phyloP scores from a whole-genome alignment of 2,329 filamentous ascomycete species.

The Trichophyton schoenleinii region DNA sequence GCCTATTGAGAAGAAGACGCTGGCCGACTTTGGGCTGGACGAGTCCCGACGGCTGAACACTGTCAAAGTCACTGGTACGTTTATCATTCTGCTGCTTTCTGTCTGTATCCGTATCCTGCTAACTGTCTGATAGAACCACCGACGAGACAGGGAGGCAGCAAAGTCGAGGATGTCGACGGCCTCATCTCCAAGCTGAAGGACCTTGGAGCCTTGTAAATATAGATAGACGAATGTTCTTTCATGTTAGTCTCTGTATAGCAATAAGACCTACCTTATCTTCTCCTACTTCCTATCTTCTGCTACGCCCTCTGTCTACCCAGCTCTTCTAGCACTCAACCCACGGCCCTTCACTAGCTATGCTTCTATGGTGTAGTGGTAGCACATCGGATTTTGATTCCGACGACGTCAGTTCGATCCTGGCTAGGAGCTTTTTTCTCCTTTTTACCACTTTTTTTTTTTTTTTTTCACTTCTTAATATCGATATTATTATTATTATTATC shows the following conservation, averaged over 20 bases:
- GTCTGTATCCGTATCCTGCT: not conserved
- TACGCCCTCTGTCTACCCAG: too few relatives aligned
- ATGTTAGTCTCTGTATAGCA: not conserved
- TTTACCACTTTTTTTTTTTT: not conserved
- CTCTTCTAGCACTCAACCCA: not conserved
- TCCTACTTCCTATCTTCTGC: not conserved
- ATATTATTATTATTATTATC: too few relatives aligned
- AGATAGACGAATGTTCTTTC: not conserved
- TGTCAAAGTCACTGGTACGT: conserved; percentile 65
- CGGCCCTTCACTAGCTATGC: not conserved
- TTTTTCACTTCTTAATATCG: too few relatives aligned
- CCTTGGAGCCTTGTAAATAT: conserved; percentile 65
- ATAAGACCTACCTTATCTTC: not conserved
- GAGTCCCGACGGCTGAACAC: conserved; percentile 69
- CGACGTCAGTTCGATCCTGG: conserved; percentile 2
- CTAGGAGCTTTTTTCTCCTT: not conserved
- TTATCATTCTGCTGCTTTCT: not conserved
- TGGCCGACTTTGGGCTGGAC: conserved; percentile 70
- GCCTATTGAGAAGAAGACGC: conserved; percentile 80
- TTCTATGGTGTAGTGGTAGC: conserved; percentile 4
- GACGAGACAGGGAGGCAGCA: conserved; percentile 78
- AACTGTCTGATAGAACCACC: conserved; percentile 55
- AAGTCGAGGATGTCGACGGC: conserved; percentile 96
- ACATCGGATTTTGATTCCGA: conserved; percentile 4
- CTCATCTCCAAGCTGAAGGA: conserved; percentile 91